Evolutionary conservation across 192 early-diverging fungal genomes (phyloP).

Genomic region (Chytriomyces hyalinus): DNA sequence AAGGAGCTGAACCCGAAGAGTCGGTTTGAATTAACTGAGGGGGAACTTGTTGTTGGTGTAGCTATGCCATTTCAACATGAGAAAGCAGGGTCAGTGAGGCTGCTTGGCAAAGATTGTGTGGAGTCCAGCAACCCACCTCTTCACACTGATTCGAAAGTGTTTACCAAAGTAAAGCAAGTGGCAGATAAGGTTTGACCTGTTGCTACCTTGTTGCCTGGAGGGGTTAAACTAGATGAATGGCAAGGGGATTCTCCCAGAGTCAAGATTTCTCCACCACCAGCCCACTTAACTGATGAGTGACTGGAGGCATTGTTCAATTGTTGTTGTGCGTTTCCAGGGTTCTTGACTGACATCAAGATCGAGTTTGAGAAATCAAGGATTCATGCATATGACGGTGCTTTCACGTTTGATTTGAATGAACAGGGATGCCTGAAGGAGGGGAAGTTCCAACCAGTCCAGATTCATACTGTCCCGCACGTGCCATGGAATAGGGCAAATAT

Average conservation of each 20-base stretch:
- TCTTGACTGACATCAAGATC: not conserved
- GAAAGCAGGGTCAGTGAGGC: too few relatives aligned
- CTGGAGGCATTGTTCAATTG: not conserved
- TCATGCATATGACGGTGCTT: not conserved
- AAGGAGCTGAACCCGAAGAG: not conserved
- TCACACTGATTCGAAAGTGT: not conserved
- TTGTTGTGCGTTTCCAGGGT: not conserved
- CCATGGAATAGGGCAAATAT: constrained; percentile 38
- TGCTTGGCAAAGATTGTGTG: not conserved
- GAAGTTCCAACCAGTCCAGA: not conserved
- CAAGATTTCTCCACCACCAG: not conserved
- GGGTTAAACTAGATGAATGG: not conserved
- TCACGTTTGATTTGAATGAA: not conserved
- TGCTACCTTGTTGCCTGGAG: not conserved
- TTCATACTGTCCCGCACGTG: constrained; percentile 1
- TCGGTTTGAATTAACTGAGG: constrained; percentile 1
- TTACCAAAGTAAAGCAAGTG: constrained; percentile 7
- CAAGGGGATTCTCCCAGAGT: not conserved
- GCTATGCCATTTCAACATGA: not conserved
- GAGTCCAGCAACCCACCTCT: not conserved
- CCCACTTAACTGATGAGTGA: not conserved
- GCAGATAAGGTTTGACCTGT: not conserved
- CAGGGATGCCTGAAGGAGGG: not conserved
- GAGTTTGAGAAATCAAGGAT: not conserved
- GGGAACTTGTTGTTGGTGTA: not conserved